Evolutionary conservation across 257 asterid genomes (phyloP).

Genomic region (Salvia hispanica): DNA sequence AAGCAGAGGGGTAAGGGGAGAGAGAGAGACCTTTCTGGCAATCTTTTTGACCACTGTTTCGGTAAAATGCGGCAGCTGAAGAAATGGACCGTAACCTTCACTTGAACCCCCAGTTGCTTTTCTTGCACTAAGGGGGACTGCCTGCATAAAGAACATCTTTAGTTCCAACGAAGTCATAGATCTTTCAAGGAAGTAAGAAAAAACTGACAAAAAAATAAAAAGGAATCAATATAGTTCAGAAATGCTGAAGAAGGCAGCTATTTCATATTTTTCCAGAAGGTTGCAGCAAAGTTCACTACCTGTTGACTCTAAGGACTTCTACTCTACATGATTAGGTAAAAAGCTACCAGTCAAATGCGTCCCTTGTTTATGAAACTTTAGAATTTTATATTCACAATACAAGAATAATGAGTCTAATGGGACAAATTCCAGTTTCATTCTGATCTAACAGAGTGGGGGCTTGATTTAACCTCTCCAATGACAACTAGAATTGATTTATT

Average conservation of each 20-base stretch:
- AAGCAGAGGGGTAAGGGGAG: neutral
- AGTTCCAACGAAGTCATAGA: slow-evolving; percentile 10
- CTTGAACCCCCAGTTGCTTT: slow-evolving; percentile 76
- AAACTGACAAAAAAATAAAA: slow-evolving; percentile 3
- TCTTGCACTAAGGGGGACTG: slow-evolving; percentile 90
- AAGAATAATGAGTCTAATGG: neutral
- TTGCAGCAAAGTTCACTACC: neutral
- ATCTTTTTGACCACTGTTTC: slow-evolving; percentile 85
- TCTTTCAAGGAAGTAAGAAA: slow-evolving; percentile 21
- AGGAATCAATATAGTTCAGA: neutral
- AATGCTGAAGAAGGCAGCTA: slow-evolving; percentile 4
- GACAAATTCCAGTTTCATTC: slow-evolving; percentile 16
- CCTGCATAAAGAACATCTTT: slow-evolving; percentile 53
- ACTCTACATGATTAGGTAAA: too few relatives aligned
- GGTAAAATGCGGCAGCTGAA: slow-evolving; percentile 96
- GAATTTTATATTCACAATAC: neutral
- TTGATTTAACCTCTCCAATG: neutral
- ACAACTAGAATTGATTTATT: neutral
- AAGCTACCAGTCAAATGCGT: neutral
- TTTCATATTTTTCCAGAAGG: slow-evolving; percentile 9
- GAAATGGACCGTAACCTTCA: slow-evolving; percentile 93
- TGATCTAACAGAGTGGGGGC: slow-evolving; percentile 6
- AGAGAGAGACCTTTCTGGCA: slow-evolving; percentile 76
- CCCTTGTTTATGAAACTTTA: neutral
- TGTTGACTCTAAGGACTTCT: too few relatives aligned